phyloP scores from a whole-genome alignment of 2,329 filamentous ascomycete species.

The Periconia digitata region DNA sequence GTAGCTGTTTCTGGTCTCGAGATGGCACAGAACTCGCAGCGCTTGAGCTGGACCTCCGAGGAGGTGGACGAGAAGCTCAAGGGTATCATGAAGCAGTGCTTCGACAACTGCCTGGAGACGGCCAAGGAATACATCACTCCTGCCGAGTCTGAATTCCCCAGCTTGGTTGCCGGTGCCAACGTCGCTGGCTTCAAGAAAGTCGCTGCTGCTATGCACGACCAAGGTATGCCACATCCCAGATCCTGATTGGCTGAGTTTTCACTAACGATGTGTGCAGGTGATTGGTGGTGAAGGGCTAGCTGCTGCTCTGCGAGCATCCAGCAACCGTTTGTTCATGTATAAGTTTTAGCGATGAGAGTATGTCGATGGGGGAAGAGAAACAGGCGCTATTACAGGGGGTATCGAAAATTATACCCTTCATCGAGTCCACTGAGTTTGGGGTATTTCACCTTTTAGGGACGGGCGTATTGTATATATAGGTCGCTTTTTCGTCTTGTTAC shows the following conservation, averaged over 20 bases:
- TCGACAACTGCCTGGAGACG: conserved; percentile 84
- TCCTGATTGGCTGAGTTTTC: background rate
- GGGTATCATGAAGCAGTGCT: conserved; percentile 92
- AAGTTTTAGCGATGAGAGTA: background rate
- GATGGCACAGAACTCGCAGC: conserved; percentile 97
- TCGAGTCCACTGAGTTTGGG: background rate
- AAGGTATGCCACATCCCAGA: conserved; percentile 58
- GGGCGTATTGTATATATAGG: background rate
- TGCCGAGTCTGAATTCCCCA: conserved; percentile 81
- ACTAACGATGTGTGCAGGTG: background rate
- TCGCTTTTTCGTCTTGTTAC: background rate
- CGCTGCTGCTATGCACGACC: conserved; percentile 88
- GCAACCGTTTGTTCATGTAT: background rate
- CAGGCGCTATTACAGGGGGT: too few species aligned
- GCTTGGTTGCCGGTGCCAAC: conserved; percentile 89
- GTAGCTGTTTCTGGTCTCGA: conserved; percentile 96
- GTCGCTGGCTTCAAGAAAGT: conserved; percentile 99
- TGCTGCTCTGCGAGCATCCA: background rate
- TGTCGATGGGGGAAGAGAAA: too few species aligned
- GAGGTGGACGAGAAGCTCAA: conserved; percentile 92
- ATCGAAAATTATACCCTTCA: background rate
- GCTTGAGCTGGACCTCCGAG: conserved; percentile 81
- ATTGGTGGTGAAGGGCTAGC: background rate
- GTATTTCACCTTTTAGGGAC: too few species aligned
- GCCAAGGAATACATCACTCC: conserved; percentile 84